Evolutionary conservation across 2,329 filamentous ascomycete genomes (phyloP).

Genomic region (Penicillium crustosum): DNA sequence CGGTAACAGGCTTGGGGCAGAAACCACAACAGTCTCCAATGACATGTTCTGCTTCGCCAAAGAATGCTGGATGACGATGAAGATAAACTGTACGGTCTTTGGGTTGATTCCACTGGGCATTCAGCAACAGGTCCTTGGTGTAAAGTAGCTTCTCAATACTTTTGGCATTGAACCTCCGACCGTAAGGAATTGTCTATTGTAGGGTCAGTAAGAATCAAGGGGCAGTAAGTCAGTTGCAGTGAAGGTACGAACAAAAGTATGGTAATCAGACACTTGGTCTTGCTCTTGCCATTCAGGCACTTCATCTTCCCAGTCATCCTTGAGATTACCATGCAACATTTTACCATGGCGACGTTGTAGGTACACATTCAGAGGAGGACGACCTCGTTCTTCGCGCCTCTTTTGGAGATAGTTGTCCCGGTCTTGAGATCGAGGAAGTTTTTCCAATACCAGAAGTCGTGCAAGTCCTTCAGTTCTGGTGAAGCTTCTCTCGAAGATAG

Average conservation of each 20-base stretch:
- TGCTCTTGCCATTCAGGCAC: constrained; percentile 79
- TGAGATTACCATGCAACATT: constrained; percentile 67
- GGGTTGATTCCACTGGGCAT: constrained; percentile 81
- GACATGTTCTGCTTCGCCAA: constrained; percentile 72
- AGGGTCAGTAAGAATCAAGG: constrained; percentile 49
- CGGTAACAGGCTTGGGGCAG: constrained; percentile 68
- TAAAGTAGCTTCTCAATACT: constrained; percentile 79
- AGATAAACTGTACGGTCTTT: constrained; percentile 74
- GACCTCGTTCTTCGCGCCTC: constrained; percentile 69
- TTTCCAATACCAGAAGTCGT: constrained; percentile 75
- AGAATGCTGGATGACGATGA: constrained; percentile 83
- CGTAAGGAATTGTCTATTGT: constrained; percentile 39
- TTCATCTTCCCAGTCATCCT: constrained; percentile 74
- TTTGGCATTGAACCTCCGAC: constrained; percentile 38
- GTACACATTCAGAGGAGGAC: constrained; percentile 56
- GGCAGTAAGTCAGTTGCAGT: neutral
- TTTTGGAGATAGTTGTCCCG: constrained; percentile 70
- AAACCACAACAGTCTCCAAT: constrained; percentile 78
- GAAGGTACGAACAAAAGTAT: constrained; percentile 69
- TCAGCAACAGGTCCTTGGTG: constrained; percentile 76
- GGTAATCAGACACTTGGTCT: constrained; percentile 75
- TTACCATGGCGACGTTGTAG: constrained; percentile 38
- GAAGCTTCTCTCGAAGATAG: constrained; percentile 82
- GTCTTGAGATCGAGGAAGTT: constrained; percentile 66
- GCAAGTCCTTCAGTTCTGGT: constrained; percentile 73